phyloP scores from a whole-genome alignment of 2,329 filamentous ascomycete species.

The Westerdykella sp. region DNA sequence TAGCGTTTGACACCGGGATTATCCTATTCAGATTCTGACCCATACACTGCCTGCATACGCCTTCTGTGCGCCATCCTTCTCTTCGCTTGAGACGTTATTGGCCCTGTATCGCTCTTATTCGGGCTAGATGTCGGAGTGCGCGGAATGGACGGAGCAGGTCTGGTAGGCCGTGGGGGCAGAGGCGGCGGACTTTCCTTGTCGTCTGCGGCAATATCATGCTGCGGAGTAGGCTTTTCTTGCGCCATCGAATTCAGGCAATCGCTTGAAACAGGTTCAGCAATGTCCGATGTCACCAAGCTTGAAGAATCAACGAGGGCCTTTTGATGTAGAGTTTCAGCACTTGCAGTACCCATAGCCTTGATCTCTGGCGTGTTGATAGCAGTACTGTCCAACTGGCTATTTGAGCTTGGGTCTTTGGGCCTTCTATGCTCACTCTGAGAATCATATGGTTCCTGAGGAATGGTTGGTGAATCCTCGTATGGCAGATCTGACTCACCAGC shows the following conservation, averaged over 20 bases:
- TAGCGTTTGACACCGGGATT: too few species aligned
- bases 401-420: too few species aligned
- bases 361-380: too few species aligned
- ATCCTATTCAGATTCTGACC: neutral
- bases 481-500: neutral
- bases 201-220: neutral
- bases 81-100: conserved; percentile 20
- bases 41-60: conserved; percentile 23
- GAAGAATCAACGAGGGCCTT: too few species aligned
- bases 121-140: neutral
- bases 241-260: too few species aligned
- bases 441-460: neutral
- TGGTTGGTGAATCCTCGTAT: neutral
- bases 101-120: neutral
- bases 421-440: neutral
- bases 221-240: too few species aligned
- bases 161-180: conserved; percentile 2
- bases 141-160: neutral
- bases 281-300: too few species aligned
- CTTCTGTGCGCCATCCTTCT: conserved; percentile 21
- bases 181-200: neutral
- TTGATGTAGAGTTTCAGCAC: too few species aligned
- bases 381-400: too few species aligned
- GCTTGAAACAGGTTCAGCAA: too few species aligned
- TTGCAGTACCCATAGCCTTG: too few species aligned